Evolutionary conservation across 441 rosid genomes (phyloP), one percentile per base, ranked within the genome.

Genomic region (Metrosideros polymorpha): DNA sequence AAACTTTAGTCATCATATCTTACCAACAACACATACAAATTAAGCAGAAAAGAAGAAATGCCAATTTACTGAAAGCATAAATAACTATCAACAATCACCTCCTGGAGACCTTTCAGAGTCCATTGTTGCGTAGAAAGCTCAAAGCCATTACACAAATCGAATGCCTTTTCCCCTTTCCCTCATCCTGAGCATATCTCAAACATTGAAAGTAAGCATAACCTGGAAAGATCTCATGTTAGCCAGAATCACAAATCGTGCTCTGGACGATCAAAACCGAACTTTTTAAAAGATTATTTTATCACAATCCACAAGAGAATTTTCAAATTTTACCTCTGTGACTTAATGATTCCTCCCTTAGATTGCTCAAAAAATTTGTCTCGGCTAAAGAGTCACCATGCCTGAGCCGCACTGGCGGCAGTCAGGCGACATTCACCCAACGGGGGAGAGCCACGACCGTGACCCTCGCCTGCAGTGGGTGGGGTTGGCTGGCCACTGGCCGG

Each of bases 101-200:
- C 95, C 90, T 92, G 93, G 50, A 96, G 92, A 82, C 98, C 98
- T 91, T 91, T 95, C 84, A 95, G 89, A 32, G 91, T 88, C 61
- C 97, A 92, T 86, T 95, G 99, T 50, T 93, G 98, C 92, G 93
- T 88, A 71, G 89, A 91, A 85, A 96, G 89, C 27, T 94, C 99
- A 61, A 89, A 90, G 85, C 94, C 96, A 85, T 91, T 94, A 19
- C 91, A 92, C 87, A 97, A 93, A 91, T 96, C 99, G 84, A 89
- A 89, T 59, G 95, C 88, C 83, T 90, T 94, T 93, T 97, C 99
- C 1, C 91, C 93, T 90, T 92, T 95, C 75, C 99, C 97, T 85
- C 96, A 85, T 84, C 96, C 99, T 3, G 96, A 92, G 84, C 85
- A 92, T 90, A 97, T 96, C 90, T 97, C 99, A 92, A 97, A 97